Evolutionary conservation across 75 land plant genomes (phyloP), one percentile per base, ranked within the genome.

Genomic region (Cryptomeria japonica): DNA sequence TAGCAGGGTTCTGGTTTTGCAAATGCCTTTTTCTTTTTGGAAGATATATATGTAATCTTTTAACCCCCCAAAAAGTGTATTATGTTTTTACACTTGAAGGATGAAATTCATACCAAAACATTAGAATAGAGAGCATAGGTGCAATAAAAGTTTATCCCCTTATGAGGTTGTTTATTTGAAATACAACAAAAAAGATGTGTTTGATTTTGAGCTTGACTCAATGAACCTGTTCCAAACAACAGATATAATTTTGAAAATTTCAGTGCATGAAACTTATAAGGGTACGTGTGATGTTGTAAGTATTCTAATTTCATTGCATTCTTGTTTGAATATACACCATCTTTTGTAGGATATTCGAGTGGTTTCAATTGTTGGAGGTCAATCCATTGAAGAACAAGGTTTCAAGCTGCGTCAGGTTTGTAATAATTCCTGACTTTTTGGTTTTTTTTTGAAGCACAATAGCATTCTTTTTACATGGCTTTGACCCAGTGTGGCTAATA

Each of bases 381-480:
- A 96, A 92, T 96, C 98, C 5, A 98, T 98, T 80, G 99, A 98
- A 83, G 99, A 98, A 82, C 99, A 98, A 87, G 98, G 99, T 18
- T 97, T 98, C 87, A 96, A 92, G 90, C 87, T 98, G 84, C 90
- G 99, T 84, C 98, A 97, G 91, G 99, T 97, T 25, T 93, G 96
- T 88, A 42, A 46, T 14, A 82, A 82, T 28, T 46, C 3, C 32
- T 3, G 13, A 11, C 0, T 13, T 75, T 2, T 44, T 82, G 41
- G 15, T 42, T 82, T n/a, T 11, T 10, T 80, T 80, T 3, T 28
- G n/a, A 39, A 39, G 22, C 25, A 82, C 28, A 38, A 36, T 25
- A 28, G 25, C 38, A 39, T 42, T 82, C 12, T 3, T 32, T 42
- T 19, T 38, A 22, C 32, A 39, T 39, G 84, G 41, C 38, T 18